These are phyloP conservation scores for Amoebophrya sp. DNA, from an alignment of 169 alveolate species.

Conservation along the genomic window DNA sequence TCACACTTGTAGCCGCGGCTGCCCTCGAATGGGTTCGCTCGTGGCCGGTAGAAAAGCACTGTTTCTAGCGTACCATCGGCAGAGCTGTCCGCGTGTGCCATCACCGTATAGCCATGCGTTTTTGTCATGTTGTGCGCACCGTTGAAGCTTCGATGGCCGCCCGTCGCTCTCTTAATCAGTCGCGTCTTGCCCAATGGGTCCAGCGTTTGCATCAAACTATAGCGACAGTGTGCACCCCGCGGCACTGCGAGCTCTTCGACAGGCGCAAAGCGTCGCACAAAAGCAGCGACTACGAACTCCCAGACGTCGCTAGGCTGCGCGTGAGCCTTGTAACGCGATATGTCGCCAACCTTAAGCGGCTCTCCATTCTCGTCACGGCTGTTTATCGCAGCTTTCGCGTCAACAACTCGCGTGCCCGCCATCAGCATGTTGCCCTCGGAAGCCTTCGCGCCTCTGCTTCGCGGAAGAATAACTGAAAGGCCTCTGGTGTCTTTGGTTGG, in stretches of 20 bases:
- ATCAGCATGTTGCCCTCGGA: not conserved
- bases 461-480: not conserved
- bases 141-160: not conserved
- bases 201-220: not conserved
- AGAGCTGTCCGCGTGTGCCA: not conserved
- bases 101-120: not conserved
- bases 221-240: not conserved
- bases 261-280: not conserved
- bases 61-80: slow-evolving; percentile 16
- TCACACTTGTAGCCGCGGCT: not conserved
- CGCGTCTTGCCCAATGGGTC: not conserved
- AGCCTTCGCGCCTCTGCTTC: not conserved
- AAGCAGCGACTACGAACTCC: not conserved
- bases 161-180: not conserved
- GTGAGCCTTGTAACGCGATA: not conserved
- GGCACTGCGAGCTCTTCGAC: not conserved
- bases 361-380: not conserved
- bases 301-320: not conserved
- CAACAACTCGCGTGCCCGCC: not conserved
- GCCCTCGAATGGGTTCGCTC: not conserved
- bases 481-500: not conserved
- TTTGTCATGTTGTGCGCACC: not conserved
- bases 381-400: not conserved
- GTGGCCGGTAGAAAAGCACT: not conserved
- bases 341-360: not conserved